Percentiles rank a stretch among this genome's conserved stretches.
phyloP scores from a whole-genome alignment of 1,284 basidiomycete genomes.

The Cutaneotrichosporon mucoides region DNA sequence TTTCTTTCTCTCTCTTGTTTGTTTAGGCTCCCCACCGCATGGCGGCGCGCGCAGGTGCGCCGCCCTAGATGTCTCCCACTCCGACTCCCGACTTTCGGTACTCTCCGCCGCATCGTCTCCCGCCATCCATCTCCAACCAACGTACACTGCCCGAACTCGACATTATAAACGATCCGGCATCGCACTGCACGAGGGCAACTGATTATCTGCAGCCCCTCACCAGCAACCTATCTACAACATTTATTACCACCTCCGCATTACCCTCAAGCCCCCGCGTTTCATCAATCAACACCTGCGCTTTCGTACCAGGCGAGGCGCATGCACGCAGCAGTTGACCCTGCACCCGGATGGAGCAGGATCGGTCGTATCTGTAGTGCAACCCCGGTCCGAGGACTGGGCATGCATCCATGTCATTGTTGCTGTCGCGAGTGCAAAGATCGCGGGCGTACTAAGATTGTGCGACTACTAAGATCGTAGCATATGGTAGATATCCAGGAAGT shows the following conservation, averaged over 20 bases:
- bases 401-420: not conserved
- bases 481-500: not conserved
- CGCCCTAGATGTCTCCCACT: constrained; percentile 11
- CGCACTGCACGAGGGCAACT: constrained; percentile 19
- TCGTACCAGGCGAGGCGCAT: not conserved
- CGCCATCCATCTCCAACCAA: constrained; percentile 7
- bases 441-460: no score
- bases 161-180: constrained; percentile 18
- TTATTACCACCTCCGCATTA: not conserved
- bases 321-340: not conserved
- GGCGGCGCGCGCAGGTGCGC: constrained; percentile 12
- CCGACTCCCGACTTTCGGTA: no score
- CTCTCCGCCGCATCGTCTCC: constrained; percentile 11
- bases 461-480: not conserved
- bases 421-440: not conserved
- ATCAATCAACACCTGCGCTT: not conserved
- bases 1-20: constrained; percentile 1
- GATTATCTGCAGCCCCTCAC: constrained; percentile 16
- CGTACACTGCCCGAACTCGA: constrained; percentile 2
- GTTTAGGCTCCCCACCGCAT: constrained; percentile 3
- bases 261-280: not conserved
- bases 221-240: constrained; percentile 3
- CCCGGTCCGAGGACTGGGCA: constrained; percentile 4
- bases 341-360: not conserved
- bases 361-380: constrained; percentile 4